Conservation (phyloP, 495 filamentous ascomycete genomes). For the Evernia prunastri region DNA sequence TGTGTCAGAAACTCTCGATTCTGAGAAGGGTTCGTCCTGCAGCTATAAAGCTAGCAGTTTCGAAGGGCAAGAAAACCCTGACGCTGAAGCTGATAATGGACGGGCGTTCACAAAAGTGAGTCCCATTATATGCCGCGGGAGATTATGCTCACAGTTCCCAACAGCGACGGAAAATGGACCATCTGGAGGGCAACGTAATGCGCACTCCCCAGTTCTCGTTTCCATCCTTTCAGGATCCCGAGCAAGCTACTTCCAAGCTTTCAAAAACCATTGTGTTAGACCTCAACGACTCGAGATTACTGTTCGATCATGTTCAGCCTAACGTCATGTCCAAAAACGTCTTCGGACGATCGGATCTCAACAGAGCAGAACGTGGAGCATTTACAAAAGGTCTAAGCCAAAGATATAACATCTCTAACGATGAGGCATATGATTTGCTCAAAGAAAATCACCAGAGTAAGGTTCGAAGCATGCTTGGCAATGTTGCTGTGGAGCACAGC, state of each 20-base stretch:
- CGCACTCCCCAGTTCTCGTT: conserved; percentile 42
- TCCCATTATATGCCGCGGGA: neutral
- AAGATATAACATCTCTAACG: conserved; percentile 92
- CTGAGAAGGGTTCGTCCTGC: conserved; percentile 19
- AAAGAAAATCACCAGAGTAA: conserved; percentile 97
- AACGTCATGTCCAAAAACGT: conserved; percentile 42
- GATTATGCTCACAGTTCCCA: conserved; percentile 28
- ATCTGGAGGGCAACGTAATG: conserved; percentile 37
- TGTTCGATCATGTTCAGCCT: conserved; percentile 60
- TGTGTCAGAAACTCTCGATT: conserved; percentile 27
- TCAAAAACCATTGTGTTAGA: conserved; percentile 77
- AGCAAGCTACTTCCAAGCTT: conserved; percentile 55
- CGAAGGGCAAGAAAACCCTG: conserved; percentile 15
- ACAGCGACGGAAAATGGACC: conserved; percentile 45
- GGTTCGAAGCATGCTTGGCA: conserved; percentile 82
- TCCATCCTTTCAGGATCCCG: conserved; percentile 54
- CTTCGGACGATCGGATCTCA: conserved; percentile 30
- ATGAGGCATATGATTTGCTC: conserved; percentile 87
- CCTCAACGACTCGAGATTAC: conserved; percentile 79
- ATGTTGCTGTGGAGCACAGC: conserved; percentile 80
- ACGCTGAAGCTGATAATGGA: conserved; percentile 5
- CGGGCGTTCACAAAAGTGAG: conserved; percentile 12
- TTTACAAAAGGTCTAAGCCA: conserved; percentile 48
- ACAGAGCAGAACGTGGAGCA: conserved; percentile 10
- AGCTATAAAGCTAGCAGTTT: neutral